phyloP scores from a whole-genome alignment of 345 rosid species.

The Syzygium oleosum region DNA sequence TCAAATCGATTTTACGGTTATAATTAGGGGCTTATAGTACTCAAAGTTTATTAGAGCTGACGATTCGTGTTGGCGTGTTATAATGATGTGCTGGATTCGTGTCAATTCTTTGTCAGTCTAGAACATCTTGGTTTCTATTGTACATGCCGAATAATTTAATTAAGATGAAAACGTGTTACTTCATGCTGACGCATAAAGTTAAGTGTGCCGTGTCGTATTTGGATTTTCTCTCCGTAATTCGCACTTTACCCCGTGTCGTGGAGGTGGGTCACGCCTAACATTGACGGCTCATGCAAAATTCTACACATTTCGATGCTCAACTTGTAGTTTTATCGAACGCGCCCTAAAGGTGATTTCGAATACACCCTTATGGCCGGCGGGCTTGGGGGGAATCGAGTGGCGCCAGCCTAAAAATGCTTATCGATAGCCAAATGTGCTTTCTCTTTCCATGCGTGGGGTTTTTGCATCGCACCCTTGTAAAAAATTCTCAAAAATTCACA shows the following conservation, averaged over 20 bases:
- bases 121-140: no score
- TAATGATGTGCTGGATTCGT: fast-evolving
- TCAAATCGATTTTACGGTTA: neutral
- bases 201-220: fast-evolving
- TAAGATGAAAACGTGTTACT: no score
- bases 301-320: fast-evolving
- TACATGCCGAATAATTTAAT: no score
- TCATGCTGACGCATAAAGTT: no score
- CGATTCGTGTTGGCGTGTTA: fast-evolving
- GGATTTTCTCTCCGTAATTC: fast-evolving
- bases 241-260: fast-evolving
- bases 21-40: fast-evolving
- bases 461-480: neutral
- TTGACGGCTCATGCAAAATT: neutral
- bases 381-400: fast-evolving
- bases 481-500: neutral
- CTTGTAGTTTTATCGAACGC: neutral
- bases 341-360: neutral
- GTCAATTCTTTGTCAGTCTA: no score
- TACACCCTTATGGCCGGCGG: fast-evolving
- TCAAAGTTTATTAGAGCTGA: no score
- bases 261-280: fast-evolving
- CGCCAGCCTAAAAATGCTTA: neutral
- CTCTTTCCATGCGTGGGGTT: neutral
- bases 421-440: fast-evolving